phyloP scores from a whole-genome alignment of 306 rosid species.

The Benincasa hispida region DNA sequence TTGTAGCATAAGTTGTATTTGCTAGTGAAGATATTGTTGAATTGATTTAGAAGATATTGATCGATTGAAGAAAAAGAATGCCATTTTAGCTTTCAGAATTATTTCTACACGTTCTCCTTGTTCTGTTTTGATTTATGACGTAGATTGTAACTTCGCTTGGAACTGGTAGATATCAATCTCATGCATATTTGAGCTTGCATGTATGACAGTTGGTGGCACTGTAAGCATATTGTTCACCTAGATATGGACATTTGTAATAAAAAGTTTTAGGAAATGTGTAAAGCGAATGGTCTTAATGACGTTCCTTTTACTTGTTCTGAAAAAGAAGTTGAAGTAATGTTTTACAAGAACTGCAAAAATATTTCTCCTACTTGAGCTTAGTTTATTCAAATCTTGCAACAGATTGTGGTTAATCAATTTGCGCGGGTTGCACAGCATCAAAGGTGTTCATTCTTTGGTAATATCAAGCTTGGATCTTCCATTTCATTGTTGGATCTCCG shows the following conservation, averaged over 20 bases:
- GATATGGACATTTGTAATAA: not conserved
- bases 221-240: not conserved
- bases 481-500: slow-evolving; percentile 63
- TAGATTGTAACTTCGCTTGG: not conserved
- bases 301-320: not conserved
- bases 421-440: slow-evolving; percentile 51
- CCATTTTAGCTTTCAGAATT: not conserved
- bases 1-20: not conserved
- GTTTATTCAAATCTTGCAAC: too few species aligned
- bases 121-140: not conserved
- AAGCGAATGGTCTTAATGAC: not conserved
- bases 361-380: too few species aligned
- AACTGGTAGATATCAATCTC: not conserved
- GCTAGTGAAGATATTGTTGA: not conserved
- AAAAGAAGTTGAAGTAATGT: not conserved
- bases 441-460: slow-evolving; percentile 62
- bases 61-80: not conserved
- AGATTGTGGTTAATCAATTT: slow-evolving; percentile 80
- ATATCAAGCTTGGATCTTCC: slow-evolving; percentile 56
- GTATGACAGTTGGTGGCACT: not conserved
- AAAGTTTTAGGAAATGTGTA: not conserved
- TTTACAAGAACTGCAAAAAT: not conserved
- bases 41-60: not conserved
- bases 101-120: not conserved
- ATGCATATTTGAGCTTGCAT: not conserved